phyloP scores from a whole-genome alignment of 257 asterid species.

The Scutellaria barbata region DNA sequence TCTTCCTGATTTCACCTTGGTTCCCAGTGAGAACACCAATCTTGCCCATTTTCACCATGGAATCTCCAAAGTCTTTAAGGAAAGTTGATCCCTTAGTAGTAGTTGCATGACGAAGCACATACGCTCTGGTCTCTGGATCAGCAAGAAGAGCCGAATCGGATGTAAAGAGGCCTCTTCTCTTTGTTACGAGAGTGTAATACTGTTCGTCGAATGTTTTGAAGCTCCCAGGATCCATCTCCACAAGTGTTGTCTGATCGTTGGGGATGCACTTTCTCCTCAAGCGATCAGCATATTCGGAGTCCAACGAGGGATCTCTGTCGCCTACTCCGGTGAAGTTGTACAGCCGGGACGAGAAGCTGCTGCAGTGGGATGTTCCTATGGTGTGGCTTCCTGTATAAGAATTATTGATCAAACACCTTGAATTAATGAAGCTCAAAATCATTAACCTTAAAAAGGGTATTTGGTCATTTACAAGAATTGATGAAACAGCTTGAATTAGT shows the following conservation, averaged over 20 bases:
- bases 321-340: constrained; percentile 73
- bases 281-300: constrained; percentile 45
- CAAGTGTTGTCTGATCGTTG: constrained; percentile 46
- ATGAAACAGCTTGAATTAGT: no score
- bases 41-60: constrained; percentile 63
- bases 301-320: constrained; percentile 61
- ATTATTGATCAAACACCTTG: not conserved
- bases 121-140: constrained; percentile 43
- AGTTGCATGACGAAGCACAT: constrained; percentile 38
- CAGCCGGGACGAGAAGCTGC: constrained; percentile 51
- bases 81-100: constrained; percentile 35
- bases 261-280: constrained; percentile 50
- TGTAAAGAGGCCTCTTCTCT: constrained; percentile 52
- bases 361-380: constrained; percentile 61
- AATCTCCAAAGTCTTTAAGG: constrained; percentile 45
- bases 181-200: constrained; percentile 48
- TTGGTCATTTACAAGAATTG: not conserved
- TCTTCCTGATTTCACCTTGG: constrained; percentile 56
- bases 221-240: constrained; percentile 71
- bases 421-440: no score
- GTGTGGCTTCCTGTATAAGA: constrained; percentile 58
- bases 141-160: constrained; percentile 60
- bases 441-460: not conserved
- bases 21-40: constrained; percentile 55
- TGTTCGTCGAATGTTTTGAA: constrained; percentile 44